Evolutionary conservation across 1,139 yeast species (phyloP), one percentile per base, ranked within the genome.

Genomic region (Saccharomyces hybrid): DNA sequence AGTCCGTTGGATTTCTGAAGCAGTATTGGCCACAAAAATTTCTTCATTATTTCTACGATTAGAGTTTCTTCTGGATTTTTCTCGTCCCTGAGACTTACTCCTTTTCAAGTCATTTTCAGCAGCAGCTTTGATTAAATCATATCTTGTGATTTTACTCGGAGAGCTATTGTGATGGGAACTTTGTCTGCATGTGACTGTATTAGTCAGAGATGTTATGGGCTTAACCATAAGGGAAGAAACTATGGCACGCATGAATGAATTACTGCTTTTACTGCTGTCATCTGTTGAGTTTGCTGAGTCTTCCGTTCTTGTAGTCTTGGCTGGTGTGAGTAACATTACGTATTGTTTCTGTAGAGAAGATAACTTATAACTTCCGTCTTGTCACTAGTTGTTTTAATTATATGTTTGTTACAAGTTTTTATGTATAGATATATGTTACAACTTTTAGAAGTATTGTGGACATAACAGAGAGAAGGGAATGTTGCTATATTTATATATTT

Each of bases 91-190:
- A 23, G 19, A n/a, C 23, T 34, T 34, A 13, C 42, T 34, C 16
- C 42, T 34, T 34, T 16, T 34, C 23, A 14, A 16, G 42, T 52
- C 55, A 28, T 54, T 42, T 29, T 52, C 52, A 38, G 49, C 48
- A 1, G 62, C 61, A 32, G 59, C 56, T 41, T 48, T 46, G 11
- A 60, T n/a, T 9, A 60, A 28, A 50, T 60, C 63, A 41, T 59
- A 46, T 25, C 63, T 56, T 4, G 62, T 60, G n/a, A 60, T 54
- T 8, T 54, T 23, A 3, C 41, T 46, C n/a, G 57, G 57, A 8
- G 42, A 14, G 5, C 42, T 34, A 34, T 34, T 34, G 23, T 23
- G 42, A 3, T 5, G 42, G 14, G 42, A 14, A 34, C 42, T 16
- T 34, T 14, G 14, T 9, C 19, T 14, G 16, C 19, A 14, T 34